These are phyloP conservation scores for Leccinum longicurvipes DNA, from an alignment of 768 basidiomycete species.

Conservation along the genomic window DNA sequence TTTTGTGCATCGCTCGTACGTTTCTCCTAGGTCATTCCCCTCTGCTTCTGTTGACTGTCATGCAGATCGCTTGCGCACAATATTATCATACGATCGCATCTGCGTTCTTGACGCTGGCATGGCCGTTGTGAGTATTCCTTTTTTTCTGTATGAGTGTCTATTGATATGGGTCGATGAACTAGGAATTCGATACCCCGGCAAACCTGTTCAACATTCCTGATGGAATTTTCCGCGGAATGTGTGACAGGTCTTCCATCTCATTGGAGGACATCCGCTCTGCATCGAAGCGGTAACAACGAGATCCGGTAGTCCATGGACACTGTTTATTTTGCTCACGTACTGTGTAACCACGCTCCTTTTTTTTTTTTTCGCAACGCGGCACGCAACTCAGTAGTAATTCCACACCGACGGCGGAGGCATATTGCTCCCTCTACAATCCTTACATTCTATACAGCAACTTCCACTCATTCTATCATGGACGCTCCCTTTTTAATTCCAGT, in stretches of 20 bases:
- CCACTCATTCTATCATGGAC: no score
- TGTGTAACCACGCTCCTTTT: no score
- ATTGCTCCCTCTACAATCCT: no score
- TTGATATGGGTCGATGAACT: not conserved
- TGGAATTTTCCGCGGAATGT: constrained; percentile 77
- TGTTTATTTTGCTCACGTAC: no score
- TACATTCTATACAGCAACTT: no score
- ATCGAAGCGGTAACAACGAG: constrained; percentile 14
- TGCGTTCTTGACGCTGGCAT: constrained; percentile 78
- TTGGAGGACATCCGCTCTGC: constrained; percentile 61
- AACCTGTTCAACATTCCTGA: constrained; percentile 52
- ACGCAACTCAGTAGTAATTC: no score
- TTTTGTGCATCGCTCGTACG: no score
- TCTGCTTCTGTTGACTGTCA: not conserved
- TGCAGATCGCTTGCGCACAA: constrained; percentile 78
- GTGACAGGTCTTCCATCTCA: constrained; percentile 74
- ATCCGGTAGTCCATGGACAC: no score
- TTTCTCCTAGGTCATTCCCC: not conserved
- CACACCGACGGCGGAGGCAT: no score
- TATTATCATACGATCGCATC: no score
- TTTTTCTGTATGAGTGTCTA: not conserved
- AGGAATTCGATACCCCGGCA: constrained; percentile 82
- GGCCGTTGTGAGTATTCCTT: constrained; percentile 52
- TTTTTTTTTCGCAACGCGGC: no score
- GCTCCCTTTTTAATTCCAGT: no score